Base-by-base conservation (phyloP, 495 filamentous ascomycete species). In the Xanthoparmelia taractica region DNA sequence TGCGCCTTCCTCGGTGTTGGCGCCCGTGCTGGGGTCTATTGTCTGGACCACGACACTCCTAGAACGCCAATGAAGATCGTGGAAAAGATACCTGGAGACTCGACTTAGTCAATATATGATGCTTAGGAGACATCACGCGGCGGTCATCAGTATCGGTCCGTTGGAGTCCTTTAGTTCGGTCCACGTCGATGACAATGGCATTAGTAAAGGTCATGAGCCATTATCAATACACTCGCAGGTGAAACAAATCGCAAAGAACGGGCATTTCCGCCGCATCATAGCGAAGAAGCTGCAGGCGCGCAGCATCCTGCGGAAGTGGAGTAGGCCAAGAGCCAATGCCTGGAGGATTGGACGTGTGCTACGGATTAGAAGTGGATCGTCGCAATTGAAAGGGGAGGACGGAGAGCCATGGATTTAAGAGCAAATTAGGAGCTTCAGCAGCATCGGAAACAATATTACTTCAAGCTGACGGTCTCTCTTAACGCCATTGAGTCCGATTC, bases 1-100 rank as follows among this genome's bases (percentile, higher is more conserved):
- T 87, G 70, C 86, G 85, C 87, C 3, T 95, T 96, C 68, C 68
- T 92, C 59, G 93, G 91, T 45, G 83, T 97, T 66, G 93, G 96
- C 73, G 92, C 92, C 23, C 86, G 93, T 23, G 95, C 86, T 11
- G 93, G 96, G 75, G 88, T 96, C 63, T 92, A 97, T 70, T 91
- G 93, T 70, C 78, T 96, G n/a, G 88, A 94, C 72, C 69, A 79
- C 52, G 79, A 90, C 33, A 95, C 91, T 5, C 88, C 95, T 71
- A 93, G 96, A 79, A 96, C 92, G 0, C 79, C 96, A 18, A 84
- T 96, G 76, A 81, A 86, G 31, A 77, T 96, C 63, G 96, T 96
- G 70, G 84, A 96, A 72, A 84, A 84, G 67, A 88, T 94, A 68
- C 92, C 92, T 0, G 91, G 91, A 29, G 77, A 78, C 31, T 75